Evolutionary conservation across 176 grass and related monocot species (phyloP).

Genomic region (Olyra latifolia): DNA sequence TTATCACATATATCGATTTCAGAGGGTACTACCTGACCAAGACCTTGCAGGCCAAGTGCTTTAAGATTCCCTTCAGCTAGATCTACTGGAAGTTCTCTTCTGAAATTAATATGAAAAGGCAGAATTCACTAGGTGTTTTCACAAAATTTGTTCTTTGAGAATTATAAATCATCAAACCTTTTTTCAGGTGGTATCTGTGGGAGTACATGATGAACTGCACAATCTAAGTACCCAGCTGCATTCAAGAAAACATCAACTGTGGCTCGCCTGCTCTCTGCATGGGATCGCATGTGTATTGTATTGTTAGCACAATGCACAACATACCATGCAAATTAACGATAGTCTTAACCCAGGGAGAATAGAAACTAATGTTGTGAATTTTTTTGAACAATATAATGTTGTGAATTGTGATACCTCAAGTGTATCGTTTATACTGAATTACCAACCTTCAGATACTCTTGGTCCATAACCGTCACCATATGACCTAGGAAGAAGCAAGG

Average conservation of each 20-base stretch:
- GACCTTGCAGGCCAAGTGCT: slow-evolving; percentile 71
- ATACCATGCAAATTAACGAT: not conserved
- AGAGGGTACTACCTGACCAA: slow-evolving; percentile 66
- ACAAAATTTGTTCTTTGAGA: not conserved
- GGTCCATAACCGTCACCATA: slow-evolving; percentile 56
- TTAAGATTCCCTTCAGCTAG: slow-evolving; percentile 72
- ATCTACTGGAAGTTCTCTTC: slow-evolving; percentile 77
- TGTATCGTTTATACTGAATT: slow-evolving; percentile 2
- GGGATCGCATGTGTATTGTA: not conserved
- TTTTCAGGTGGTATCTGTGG: slow-evolving; percentile 57
- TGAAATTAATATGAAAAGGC: slow-evolving; percentile 38
- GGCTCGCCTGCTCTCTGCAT: slow-evolving; percentile 58
- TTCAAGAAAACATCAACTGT: slow-evolving; percentile 84
- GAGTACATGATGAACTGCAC: slow-evolving; percentile 63
- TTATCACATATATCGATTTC: not conserved
- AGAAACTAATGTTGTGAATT: not conserved
- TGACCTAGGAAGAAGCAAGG: slow-evolving; percentile 63
- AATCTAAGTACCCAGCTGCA: slow-evolving; percentile 76
- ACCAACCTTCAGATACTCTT: slow-evolving; percentile 67
- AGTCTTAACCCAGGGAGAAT: slow-evolving; percentile 5
- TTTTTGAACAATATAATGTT: no score
- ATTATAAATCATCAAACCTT: slow-evolving; percentile 50
- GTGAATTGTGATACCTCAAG: not conserved
- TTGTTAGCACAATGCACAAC: not conserved
- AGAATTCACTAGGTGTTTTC: slow-evolving; percentile 1